Evolutionary conservation across 768 basidiomycete species (phyloP).

Genomic region (Mycena capillaripes): DNA sequence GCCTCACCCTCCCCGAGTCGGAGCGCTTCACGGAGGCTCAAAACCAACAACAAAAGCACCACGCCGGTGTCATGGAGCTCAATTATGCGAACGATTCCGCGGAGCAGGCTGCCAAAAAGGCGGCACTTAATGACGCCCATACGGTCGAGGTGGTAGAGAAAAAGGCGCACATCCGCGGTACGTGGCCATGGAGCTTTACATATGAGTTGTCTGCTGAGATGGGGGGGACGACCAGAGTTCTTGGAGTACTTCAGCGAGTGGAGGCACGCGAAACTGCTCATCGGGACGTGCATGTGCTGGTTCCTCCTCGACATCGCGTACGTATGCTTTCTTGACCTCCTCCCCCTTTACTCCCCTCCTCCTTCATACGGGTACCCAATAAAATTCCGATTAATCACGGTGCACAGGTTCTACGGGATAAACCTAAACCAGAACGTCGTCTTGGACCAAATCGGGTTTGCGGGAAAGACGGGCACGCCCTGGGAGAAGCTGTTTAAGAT

Average conservation of each 20-base stretch:
- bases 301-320: slow-evolving; percentile 83
- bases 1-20: slow-evolving; percentile 80
- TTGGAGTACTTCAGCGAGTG: slow-evolving; percentile 77
- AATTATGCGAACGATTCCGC: slow-evolving; percentile 36
- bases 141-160: slow-evolving; percentile 47
- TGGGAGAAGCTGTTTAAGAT: slow-evolving; percentile 69
- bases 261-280: slow-evolving; percentile 73
- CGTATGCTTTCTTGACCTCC: slow-evolving; percentile 21
- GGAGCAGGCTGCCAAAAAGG: slow-evolving; percentile 9
- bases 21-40: slow-evolving; percentile 64
- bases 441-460: slow-evolving; percentile 68
- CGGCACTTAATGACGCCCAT: background rate
- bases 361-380: too few relatives aligned
- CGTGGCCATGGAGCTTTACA: background rate
- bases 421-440: slow-evolving; percentile 74
- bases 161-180: slow-evolving; percentile 67
- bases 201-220: background rate
- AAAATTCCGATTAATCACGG: background rate
- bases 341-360: too few relatives aligned
- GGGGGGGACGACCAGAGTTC: too few relatives aligned
- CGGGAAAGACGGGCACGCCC: slow-evolving; percentile 59
- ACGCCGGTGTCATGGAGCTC: slow-evolving; percentile 41
- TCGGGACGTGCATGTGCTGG: slow-evolving; percentile 81
- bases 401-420: slow-evolving; percentile 69
- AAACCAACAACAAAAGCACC: slow-evolving; percentile 51